Percentiles rank a stretch among this genome's conserved stretches.
phyloP scores from a whole-genome alignment of 495 filamentous ascomycete genomes.

The Aspergillus funiculosus region DNA sequence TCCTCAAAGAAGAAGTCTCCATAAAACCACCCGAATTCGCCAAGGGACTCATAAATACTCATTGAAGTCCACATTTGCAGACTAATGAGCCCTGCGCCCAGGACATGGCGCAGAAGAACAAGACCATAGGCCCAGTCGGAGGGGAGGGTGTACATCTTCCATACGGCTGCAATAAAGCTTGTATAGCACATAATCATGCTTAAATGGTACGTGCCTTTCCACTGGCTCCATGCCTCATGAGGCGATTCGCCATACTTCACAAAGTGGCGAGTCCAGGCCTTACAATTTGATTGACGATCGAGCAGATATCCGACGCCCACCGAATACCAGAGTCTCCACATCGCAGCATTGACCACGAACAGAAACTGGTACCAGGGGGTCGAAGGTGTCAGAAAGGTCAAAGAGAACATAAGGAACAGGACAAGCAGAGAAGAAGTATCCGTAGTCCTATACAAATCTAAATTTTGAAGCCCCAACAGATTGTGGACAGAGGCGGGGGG shows the following conservation, averaged over 20 bases:
- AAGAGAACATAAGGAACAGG: conserved; percentile 61
- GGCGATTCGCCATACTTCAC: conserved; percentile 89
- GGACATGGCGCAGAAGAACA: conserved; percentile 75
- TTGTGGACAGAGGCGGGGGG: conserved; percentile 68
- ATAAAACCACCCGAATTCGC: conserved; percentile 99
- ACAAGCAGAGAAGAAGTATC: conserved; percentile 76
- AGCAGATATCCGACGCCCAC: conserved; percentile 82
- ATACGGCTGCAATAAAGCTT: conserved; percentile 84
- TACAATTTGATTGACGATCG: conserved; percentile 76
- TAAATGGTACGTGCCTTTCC: conserved; percentile 93
- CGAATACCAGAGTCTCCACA: conserved; percentile 90
- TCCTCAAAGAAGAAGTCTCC: conserved; percentile 93
- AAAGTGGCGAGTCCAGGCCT: conserved; percentile 93
- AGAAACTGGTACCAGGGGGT: conserved; percentile 66
- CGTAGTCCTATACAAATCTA: conserved; percentile 80
- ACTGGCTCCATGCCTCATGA: conserved; percentile 92
- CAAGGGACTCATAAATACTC: conserved; percentile 93
- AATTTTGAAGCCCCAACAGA: conserved; percentile 70
- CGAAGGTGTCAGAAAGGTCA: conserved; percentile 71
- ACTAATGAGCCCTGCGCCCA: conserved; percentile 73
- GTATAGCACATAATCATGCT: conserved; percentile 84
- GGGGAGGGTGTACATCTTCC: conserved; percentile 91
- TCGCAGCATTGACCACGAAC: conserved; percentile 72
- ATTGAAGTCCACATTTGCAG: conserved; percentile 89
- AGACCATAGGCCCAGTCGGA: conserved; percentile 79